Conservation (phyloP, 345 rosid species). For the Bretschneidera sinensis region DNA sequence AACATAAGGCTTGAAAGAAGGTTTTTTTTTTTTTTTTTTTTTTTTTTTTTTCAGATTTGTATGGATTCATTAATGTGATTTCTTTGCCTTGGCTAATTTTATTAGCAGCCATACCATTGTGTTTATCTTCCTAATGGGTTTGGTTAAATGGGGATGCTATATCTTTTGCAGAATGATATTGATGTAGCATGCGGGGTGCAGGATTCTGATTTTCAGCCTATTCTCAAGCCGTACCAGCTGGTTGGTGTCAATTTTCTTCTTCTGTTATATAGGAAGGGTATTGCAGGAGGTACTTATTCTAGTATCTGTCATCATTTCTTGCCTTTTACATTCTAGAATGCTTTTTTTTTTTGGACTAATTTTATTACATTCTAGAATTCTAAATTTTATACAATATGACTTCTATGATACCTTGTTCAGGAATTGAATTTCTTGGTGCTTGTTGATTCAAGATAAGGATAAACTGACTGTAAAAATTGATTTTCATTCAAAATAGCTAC, state of each 20-base stretch:
- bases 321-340: neutral
- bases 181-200: slow-evolving; percentile 66
- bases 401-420: neutral
- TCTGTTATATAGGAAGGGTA: slow-evolving; percentile 68
- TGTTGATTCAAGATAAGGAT: neutral
- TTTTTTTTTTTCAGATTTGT: too few relatives aligned
- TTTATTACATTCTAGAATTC: too few relatives aligned
- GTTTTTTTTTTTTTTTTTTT: too few relatives aligned
- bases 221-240: slow-evolving; percentile 90
- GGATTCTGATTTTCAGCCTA: slow-evolving; percentile 76
- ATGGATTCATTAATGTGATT: too few relatives aligned
- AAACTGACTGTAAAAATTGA: neutral
- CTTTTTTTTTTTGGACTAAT: too few relatives aligned
- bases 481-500: neutral
- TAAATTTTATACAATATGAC: neutral
- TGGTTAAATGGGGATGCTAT: neutral
- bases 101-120: neutral
- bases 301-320: neutral
- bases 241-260: slow-evolving; percentile 98
- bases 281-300: slow-evolving; percentile 71
- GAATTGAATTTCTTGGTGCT: neutral
- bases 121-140: neutral
- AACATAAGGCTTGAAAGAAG: too few relatives aligned
- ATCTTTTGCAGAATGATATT: slow-evolving; percentile 57
- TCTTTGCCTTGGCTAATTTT: neutral